Evolutionary conservation across 2,329 filamentous ascomycete genomes (phyloP).

Genomic region (Venturia nashicola): DNA sequence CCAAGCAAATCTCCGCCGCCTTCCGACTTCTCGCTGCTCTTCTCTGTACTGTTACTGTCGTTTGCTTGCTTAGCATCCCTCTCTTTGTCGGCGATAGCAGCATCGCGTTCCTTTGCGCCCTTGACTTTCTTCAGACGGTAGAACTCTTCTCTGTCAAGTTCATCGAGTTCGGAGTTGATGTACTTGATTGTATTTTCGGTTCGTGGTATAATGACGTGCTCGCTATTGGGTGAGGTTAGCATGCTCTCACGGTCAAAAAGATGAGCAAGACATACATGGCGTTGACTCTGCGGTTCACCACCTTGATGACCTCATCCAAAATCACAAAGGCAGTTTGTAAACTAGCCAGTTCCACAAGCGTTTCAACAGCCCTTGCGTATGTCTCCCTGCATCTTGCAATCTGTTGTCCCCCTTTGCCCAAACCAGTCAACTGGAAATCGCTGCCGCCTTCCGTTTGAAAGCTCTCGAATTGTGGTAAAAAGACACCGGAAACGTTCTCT

Average conservation of each 20-base stretch:
- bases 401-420: slow-evolving; percentile 95
- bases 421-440: slow-evolving; percentile 88
- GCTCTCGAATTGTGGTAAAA: slow-evolving; percentile 87
- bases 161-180: slow-evolving; percentile 96
- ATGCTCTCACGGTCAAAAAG: not conserved
- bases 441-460: slow-evolving; percentile 81
- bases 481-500: slow-evolving; percentile 95
- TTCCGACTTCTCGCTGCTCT: slow-evolving; percentile 14
- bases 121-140: slow-evolving; percentile 93
- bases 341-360: slow-evolving; percentile 86
- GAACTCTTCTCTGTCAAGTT: slow-evolving; percentile 95
- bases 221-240: slow-evolving; percentile 34
- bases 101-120: slow-evolving; percentile 50
- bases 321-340: slow-evolving; percentile 97
- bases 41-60: slow-evolving; percentile 11
- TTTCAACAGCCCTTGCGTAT: slow-evolving; percentile 90
- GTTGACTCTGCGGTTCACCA: slow-evolving; percentile 95
- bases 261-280: slow-evolving; percentile 57
- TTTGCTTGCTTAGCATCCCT: slow-evolving; percentile 20
- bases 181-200: slow-evolving; percentile 99
- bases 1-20: slow-evolving; percentile 53
- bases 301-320: slow-evolving; percentile 96
- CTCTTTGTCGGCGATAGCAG: slow-evolving; percentile 29
- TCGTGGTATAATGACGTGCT: slow-evolving; percentile 91
- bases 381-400: slow-evolving; percentile 92